A percentile compares a stretch with the other conserved stretches of the same genome.
These are phyloP conservation scores for Entomortierella chlamydospora DNA, from an alignment of 192 early-diverging fungal genomes.

Conservation along the genomic window DNA sequence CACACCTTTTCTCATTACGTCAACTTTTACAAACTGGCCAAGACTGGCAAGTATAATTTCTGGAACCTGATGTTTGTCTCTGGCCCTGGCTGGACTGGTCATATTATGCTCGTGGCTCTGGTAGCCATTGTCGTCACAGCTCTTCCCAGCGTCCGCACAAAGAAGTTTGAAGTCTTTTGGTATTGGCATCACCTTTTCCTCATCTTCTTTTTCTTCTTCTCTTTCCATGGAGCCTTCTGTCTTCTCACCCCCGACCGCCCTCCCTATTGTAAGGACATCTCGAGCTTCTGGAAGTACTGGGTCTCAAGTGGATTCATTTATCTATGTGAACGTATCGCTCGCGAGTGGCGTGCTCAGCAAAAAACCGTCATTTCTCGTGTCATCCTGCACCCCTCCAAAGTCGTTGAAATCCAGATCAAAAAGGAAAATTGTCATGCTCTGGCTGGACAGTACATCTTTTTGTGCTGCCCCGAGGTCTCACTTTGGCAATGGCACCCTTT, in stretches of 20 bases:
- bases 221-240: conserved; percentile 74
- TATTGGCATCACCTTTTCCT: conserved; percentile 83
- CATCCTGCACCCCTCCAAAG: conserved; percentile 78
- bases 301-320: conserved; percentile 68
- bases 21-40: conserved; percentile 61
- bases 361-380: conserved; percentile 74
- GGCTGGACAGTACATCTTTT: conserved; percentile 82
- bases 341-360: conserved; percentile 67
- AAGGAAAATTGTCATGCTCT: conserved; percentile 61
- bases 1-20: conserved; percentile 71
- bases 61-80: conserved; percentile 56
- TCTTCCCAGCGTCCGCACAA: conserved; percentile 63
- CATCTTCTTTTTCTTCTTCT: conserved; percentile 71
- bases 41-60: conserved; percentile 33
- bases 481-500: conserved; percentile 84
- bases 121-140: conserved; percentile 71
- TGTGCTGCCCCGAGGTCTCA: conserved; percentile 79
- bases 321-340: conserved; percentile 69
- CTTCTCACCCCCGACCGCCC: conserved; percentile 59
- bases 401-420: conserved; percentile 78
- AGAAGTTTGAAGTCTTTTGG: conserved; percentile 83
- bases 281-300: conserved; percentile 72
- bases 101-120: conserved; percentile 71
- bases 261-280: conserved; percentile 58
- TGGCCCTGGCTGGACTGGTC: conserved; percentile 74